Conservation (phyloP, 2,329 filamentous ascomycete species). For the Aureobasidium pullulans region DNA sequence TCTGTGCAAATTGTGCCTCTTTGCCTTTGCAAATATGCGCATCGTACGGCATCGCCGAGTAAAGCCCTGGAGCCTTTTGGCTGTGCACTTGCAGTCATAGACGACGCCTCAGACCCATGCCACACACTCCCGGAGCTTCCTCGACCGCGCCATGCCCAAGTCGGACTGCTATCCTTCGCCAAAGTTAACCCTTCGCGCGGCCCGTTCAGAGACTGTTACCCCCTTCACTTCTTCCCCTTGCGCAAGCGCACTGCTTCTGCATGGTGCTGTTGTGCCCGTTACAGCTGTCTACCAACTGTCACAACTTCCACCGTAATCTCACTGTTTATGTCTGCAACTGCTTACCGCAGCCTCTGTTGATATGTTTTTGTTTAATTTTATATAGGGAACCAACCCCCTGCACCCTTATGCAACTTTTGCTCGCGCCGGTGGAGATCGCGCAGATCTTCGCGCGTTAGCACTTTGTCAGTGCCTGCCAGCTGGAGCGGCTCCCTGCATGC, state of each 20-base stretch:
- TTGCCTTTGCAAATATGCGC: neutral
- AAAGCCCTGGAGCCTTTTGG: constrained; percentile 1
- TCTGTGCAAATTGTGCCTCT: constrained; percentile 9
- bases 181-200: constrained; percentile 12
- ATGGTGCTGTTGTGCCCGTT: constrained; percentile 1
- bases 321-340: constrained; percentile 7
- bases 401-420: constrained; percentile 1
- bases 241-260: constrained; percentile 9
- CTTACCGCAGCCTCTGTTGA: neutral
- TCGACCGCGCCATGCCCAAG: neutral
- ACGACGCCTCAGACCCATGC: neutral
- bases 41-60: constrained; percentile 3
- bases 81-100: constrained; percentile 3
- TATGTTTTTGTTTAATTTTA: constrained; percentile 13
- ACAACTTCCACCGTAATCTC: constrained; percentile 6
- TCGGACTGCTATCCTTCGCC: constrained; percentile 3
- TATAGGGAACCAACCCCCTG: constrained; percentile 8
- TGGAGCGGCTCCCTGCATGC: constrained; percentile 13
- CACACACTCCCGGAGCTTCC: neutral
- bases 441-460: constrained; percentile 8
- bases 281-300: constrained; percentile 3
- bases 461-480: neutral
- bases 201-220: constrained; percentile 3
- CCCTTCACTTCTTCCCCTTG: constrained; percentile 11
- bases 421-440: constrained; percentile 10